These are phyloP conservation scores for Trichomonas gallinae DNA, from an alignment of 208 protist genomes.

Conservation along the genomic window DNA sequence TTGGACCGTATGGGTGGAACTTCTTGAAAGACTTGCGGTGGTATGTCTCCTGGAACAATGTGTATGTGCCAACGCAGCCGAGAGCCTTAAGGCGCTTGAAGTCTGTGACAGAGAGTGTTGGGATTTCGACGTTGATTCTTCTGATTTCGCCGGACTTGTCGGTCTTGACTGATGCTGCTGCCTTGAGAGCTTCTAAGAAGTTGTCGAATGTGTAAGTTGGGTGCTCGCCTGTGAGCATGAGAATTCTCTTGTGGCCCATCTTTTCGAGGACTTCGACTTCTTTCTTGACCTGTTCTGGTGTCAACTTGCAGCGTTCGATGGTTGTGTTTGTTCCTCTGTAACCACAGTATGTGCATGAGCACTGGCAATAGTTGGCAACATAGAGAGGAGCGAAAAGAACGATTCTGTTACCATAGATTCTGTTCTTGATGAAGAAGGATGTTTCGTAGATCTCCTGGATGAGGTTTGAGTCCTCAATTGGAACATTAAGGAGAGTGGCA, in stretches of 20 bases:
- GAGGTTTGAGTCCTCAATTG: not conserved
- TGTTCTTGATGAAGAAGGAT: slow-evolving; percentile 37
- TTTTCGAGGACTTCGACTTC: slow-evolving; percentile 38
- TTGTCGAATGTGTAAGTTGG: slow-evolving; percentile 47
- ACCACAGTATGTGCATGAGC: slow-evolving; percentile 45
- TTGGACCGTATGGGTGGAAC: slow-evolving; percentile 44
- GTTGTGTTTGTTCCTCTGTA: slow-evolving; percentile 39
- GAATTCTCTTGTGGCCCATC: slow-evolving; percentile 39
- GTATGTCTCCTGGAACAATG: slow-evolving; percentile 50
- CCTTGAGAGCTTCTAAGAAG: slow-evolving; percentile 37
- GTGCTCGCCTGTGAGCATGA: slow-evolving; percentile 44
- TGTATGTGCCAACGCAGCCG: slow-evolving; percentile 44
- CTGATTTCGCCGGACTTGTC: slow-evolving; percentile 38
- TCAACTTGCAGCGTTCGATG: slow-evolving; percentile 33
- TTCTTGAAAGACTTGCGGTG: slow-evolving; percentile 43
- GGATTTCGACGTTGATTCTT: slow-evolving; percentile 51
- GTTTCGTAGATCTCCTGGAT: slow-evolving; percentile 36
- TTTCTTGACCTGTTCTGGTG: slow-evolving; percentile 36
- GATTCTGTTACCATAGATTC: slow-evolving; percentile 48
- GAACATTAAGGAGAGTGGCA: slow-evolving; percentile 37
- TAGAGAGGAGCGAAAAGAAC: slow-evolving; percentile 50
- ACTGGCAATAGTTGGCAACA: slow-evolving; percentile 44
- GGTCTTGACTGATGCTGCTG: slow-evolving; percentile 28
- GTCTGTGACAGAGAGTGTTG: slow-evolving; percentile 41
- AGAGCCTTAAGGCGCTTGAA: slow-evolving; percentile 41